Evolutionary conservation across 306 rosid species (phyloP), one percentile per base, ranked within the genome.

Genomic region (Lathyrus aphaca): DNA sequence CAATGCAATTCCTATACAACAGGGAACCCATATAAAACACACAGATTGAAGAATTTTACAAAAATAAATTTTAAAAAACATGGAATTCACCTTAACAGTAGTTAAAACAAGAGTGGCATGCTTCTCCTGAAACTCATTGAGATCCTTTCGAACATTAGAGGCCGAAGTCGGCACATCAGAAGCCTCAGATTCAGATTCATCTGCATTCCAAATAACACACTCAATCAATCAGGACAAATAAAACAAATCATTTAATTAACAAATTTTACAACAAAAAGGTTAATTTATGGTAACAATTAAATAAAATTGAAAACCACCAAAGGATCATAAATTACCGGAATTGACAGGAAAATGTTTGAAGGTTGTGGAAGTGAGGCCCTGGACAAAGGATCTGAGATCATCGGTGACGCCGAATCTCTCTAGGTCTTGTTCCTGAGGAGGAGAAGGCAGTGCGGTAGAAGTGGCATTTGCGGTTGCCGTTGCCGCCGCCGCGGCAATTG

Each of bases 91-190:
- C 97, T 87, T 95, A 49, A 91, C 97, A 72, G 91, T 69, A 13
- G 93, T 87, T 71, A 95, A 88, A 72, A 95, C 95, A 60, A 95
- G 75, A 61, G 84, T 95, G 30, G 99, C 99, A 79, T 95, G 99
- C 55, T 82, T 85, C 84, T 95, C 99, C 81, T 95, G 99, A 87
- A 96, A 95, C 76, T 89, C 97, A 53, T 86, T 87, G 75, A 91
- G 97, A 87, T 95, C 99, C 77, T 89, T 91, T 23, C 99, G 77
- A 59, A 95, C 93, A 81, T 95, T 95, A 68, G 96, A 83, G 12
- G 72, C 81, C 66, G 86, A 79, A 25, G 90, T 71, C 1, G 87
- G 56, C 49, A 64, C 85, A 64, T 91, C 91, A 50, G 87, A 86
- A 53, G 57, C 87, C 79, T 84, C 92, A 25, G 86, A 39, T 67